Base-by-base conservation (phyloP, 352 stramenopile species). In the Thalassiosira mediterranea region DNA sequence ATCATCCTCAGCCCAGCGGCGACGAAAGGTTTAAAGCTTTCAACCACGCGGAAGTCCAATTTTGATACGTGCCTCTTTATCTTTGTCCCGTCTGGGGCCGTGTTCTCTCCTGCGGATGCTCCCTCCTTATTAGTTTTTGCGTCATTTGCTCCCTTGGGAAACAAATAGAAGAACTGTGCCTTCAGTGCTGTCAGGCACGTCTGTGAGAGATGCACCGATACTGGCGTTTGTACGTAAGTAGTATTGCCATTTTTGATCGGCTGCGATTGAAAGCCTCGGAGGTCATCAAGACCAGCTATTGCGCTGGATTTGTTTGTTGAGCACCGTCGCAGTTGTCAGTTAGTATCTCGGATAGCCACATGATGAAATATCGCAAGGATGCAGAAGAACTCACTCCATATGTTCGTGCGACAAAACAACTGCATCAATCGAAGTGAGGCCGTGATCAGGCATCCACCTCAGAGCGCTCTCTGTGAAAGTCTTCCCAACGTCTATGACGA, bases 401-500 rank as follows among this genome's bases (percentile, higher is more conserved):
- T 93, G 88, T 42, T 93, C 71, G 68, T 93, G 88, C n/a, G 83
- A 89, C 7, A 93, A 69, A 13, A 91, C 70, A 54, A 93, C 78
- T 37, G 81, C 78, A 77, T 91, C 83, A 29, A 93, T 75, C 26
- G 48, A 56, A 32, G 78, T 38, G 53, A 91, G 83, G 32, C 72
- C 40, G 48, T 71, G 34, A 26, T 66, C 26, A 29, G 87, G 87
- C 72, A 91, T 88, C 87, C 87, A 93, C 70, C 88, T 42, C 10
- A 91, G 28, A 26, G 86, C 53, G 64, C 42, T 68, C 71, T 93
- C 88, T 44, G 85, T 87, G 68, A 93, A 93, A 11, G 88, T 93
- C 57, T 93, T 93, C 7, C 88, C 88, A 31, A 83, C 83, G 66
- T 93, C 88, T 72, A 93, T 91, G 17, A 93, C 48, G 46, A 93